Conservation (phyloP, 306 rosid species). For the Nissolia schottii region DNA sequence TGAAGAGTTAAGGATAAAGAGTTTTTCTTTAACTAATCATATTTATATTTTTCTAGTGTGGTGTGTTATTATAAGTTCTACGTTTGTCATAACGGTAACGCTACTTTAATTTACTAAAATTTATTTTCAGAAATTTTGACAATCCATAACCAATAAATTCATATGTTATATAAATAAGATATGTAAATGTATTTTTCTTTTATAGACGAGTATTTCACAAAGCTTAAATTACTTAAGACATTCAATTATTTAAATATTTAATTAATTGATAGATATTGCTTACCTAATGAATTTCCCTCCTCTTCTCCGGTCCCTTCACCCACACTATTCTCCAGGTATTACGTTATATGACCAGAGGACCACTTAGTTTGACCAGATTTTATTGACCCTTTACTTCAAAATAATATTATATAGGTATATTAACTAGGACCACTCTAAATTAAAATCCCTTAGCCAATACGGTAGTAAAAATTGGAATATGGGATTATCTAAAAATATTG, state of each 20-base stretch:
- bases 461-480: constrained; percentile 7
- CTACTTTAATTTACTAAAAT: no score
- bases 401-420: not conserved
- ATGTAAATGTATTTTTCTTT: no score
- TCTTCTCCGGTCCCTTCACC: not conserved
- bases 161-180: no score
- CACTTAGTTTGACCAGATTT: constrained; percentile 28
- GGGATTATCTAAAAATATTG: constrained; percentile 32
- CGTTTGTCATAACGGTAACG: no score
- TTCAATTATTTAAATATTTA: not conserved
- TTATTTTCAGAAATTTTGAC: no score
- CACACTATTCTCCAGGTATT: constrained; percentile 21
- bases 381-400: constrained; percentile 8
- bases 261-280: not conserved
- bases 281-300: not conserved
- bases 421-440: constrained; percentile 29
- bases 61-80: no score
- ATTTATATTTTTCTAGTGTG: no score
- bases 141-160: no score
- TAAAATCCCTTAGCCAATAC: constrained; percentile 4
- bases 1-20: no score
- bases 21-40: no score
- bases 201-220: not conserved
- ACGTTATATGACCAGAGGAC: constrained; percentile 22
- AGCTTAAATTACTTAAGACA: not conserved